Evolutionary conservation across 106 monocot genomes (phyloP), one percentile per base, ranked within the genome.

Genomic region (Dendrobium huoshanense): DNA sequence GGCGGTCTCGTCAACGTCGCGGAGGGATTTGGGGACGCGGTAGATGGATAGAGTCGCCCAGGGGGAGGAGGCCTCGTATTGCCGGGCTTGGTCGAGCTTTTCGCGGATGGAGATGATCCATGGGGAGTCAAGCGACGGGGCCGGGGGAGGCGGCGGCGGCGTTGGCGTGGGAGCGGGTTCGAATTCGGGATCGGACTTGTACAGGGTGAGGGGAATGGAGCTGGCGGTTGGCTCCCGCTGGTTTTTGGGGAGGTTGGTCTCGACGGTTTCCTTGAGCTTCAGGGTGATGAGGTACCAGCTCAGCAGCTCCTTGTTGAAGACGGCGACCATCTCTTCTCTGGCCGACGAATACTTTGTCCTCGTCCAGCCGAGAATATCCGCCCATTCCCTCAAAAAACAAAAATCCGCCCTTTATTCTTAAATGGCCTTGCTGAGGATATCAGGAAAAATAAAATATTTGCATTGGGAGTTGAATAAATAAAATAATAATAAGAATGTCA

Each of bases 271-370:
- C 61, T 84, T 90, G 78, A 95, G 85, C 81, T 92, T 95, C 18
- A 95, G 87, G 51, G 92, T 95, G 78, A 95, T 87, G 25, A 95
- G 88, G 80, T 95, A 95, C 95, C 90, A 92, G 77, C 95, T 89
- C 17, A 95, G 74, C 7, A 88, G 78, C 61, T 95, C 92, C 68
- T 92, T 90, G 87, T 90, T 92, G 90, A 92, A 92, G 47, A 92
- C 90, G 20, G 88, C 95, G 9, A 95, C 92, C 95, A 95, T 95
- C 40, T 83, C 24, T 27, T 83, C 24, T 27, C 25, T 67, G 58
- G 18, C 58, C 17, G 20, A 15, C 16, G 55, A 55, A 3, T 10
- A 55, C 17, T 17, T 17, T 11, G 55, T 55, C 17, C 55, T 37
- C 37, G 37, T 37, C 3, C 2, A 37, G 37, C 37, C 37, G 37